These are phyloP conservation scores for Nothophoma quercina DNA, from an alignment of 2,329 filamentous ascomycete species.

Conservation along the genomic window DNA sequence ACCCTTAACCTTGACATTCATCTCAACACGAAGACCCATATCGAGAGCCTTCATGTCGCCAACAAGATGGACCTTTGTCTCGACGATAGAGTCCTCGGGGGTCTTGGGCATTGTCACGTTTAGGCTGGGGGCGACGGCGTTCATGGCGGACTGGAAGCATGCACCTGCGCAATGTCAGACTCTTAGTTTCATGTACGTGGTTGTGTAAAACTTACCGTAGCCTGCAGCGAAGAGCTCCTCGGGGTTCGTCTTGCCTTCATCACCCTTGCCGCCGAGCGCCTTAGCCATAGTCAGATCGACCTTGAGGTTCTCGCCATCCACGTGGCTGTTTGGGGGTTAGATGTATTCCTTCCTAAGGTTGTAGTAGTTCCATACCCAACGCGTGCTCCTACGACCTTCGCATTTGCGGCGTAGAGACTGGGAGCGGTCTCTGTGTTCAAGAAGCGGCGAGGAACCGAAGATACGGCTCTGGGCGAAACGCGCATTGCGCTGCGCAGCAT, in stretches of 20 bases:
- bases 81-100: constrained; percentile 50
- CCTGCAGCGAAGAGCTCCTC: constrained; percentile 59
- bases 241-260: constrained; percentile 51
- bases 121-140: constrained; percentile 51
- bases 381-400: constrained; percentile 51
- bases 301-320: constrained; percentile 46
- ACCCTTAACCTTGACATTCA: constrained; percentile 49
- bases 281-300: constrained; percentile 55
- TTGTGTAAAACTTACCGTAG: constrained; percentile 43
- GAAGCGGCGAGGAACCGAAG: constrained; percentile 32
- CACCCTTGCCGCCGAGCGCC: constrained; percentile 54
- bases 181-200: too few relatives aligned
- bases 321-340: constrained; percentile 40
- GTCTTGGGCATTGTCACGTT: constrained; percentile 53
- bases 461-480: constrained; percentile 4
- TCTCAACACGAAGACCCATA: constrained; percentile 55
- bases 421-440: constrained; percentile 53
- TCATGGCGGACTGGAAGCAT: constrained; percentile 59
- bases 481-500: constrained; percentile 22
- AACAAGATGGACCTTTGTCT: constrained; percentile 55
- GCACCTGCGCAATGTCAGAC: constrained; percentile 28
- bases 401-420: constrained; percentile 49
- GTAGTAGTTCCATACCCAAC: constrained; percentile 32
- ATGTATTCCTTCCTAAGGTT: too few relatives aligned
- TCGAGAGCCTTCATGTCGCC: constrained; percentile 56